A percentile compares a stretch with the other conserved stretches of the same genome.
Conservation (phyloP, 306 rosid genomes). For the Vigna hirtella region DNA sequence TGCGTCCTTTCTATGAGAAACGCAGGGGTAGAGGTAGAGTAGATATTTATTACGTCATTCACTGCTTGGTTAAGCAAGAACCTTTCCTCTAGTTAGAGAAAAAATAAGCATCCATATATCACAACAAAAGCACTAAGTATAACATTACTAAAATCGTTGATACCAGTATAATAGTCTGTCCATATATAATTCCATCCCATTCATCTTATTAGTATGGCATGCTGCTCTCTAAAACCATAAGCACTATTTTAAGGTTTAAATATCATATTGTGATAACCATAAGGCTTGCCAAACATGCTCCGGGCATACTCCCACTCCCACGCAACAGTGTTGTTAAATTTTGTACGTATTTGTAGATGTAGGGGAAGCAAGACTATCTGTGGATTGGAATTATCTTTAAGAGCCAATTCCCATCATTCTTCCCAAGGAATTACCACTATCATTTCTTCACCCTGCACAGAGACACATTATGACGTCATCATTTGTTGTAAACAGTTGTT, state of each 20-base stretch:
- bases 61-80: not conserved
- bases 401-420: slow-evolving; percentile 91
- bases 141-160: slow-evolving; percentile 17
- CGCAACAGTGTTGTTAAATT: slow-evolving; percentile 79
- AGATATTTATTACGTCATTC: not conserved
- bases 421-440: slow-evolving; percentile 87
- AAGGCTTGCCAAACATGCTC: slow-evolving; percentile 92
- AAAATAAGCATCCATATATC: slow-evolving; percentile 6
- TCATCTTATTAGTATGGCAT: not conserved
- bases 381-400: slow-evolving; percentile 80
- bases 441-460: slow-evolving; percentile 83
- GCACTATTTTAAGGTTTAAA: slow-evolving; percentile 36
- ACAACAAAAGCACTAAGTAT: not conserved
- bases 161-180: not conserved
- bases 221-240: slow-evolving; percentile 7
- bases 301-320: slow-evolving; percentile 94
- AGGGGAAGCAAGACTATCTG: slow-evolving; percentile 87
- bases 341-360: slow-evolving; percentile 74
- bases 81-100: not conserved
- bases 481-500: no score
- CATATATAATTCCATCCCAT: not conserved
- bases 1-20: not conserved
- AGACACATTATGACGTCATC: not conserved
- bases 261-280: slow-evolving; percentile 95
- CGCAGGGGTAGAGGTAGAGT: not conserved